Evolutionary conservation across 2,329 filamentous ascomycete genomes (phyloP).

Genomic region (Curvularia eragrostidis): DNA sequence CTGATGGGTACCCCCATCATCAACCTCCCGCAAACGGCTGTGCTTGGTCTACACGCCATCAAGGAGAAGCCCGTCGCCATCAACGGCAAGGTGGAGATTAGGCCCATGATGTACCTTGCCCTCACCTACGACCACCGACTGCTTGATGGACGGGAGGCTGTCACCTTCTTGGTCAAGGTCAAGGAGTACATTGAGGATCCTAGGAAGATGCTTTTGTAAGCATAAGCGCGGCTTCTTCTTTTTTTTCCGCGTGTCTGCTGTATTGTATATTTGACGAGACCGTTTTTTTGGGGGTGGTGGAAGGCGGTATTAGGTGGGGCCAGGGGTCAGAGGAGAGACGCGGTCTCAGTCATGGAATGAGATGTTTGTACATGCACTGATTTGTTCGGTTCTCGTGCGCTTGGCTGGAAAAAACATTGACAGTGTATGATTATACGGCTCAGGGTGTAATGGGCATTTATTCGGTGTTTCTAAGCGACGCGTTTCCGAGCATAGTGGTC

Average conservation of each 20-base stretch:
- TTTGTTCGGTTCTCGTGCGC: background rate
- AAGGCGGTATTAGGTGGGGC: background rate
- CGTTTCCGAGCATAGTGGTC: background rate
- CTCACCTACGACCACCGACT: conserved; percentile 97
- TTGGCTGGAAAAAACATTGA: background rate
- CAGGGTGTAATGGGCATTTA: background rate
- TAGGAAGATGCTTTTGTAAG: conserved; percentile 78
- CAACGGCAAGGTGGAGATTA: conserved; percentile 92
- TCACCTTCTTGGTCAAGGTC: conserved; percentile 94
- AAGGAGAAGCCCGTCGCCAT: conserved; percentile 91
- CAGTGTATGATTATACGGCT: background rate
- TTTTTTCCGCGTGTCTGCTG: background rate
- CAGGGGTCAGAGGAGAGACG: background rate
- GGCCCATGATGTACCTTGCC: conserved; percentile 99
- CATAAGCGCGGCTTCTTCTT: background rate
- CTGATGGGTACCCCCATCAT: conserved; percentile 98
- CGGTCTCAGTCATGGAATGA: background rate
- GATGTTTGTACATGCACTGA: conserved; percentile 12
- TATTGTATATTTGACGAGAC: background rate
- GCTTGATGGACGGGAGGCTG: conserved; percentile 91
- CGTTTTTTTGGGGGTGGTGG: background rate
- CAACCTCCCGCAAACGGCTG: conserved; percentile 91
- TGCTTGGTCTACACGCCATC: conserved; percentile 92
- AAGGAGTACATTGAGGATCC: conserved; percentile 99
- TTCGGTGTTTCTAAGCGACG: background rate